Percentiles rank a stretch among this genome's conserved stretches.
Conservation (phyloP, 164 flowering plant genomes). For the Vitis rotundifolia region DNA sequence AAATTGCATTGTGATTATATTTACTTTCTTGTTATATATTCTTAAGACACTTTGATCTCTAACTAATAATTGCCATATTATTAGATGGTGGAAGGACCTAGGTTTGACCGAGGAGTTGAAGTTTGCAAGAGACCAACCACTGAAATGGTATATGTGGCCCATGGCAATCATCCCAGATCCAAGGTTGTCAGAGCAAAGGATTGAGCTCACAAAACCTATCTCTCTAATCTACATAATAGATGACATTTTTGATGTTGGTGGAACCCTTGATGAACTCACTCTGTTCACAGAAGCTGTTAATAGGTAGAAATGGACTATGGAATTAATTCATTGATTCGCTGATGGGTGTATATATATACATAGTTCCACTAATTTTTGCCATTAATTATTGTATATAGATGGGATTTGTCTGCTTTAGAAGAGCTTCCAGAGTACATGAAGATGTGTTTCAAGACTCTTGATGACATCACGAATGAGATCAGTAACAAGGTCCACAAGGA, state of each 20-base stretch:
- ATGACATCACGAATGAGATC: conserved; percentile 31
- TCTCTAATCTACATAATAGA: conserved; percentile 56
- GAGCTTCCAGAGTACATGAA: conserved; percentile 33
- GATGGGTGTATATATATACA: too few species aligned
- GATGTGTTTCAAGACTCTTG: conserved; percentile 28
- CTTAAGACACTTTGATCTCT: background rate
- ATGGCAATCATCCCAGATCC: conserved; percentile 39
- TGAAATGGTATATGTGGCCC: conserved; percentile 57
- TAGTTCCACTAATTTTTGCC: background rate
- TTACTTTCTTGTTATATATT: background rate
- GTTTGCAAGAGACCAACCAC: conserved; percentile 53
- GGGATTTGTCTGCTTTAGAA: conserved; percentile 18
- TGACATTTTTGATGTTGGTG: conserved; percentile 64
- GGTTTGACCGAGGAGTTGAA: conserved; percentile 41
- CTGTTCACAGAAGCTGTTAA: conserved; percentile 55
- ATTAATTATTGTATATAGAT: background rate
- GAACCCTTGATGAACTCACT: conserved; percentile 47
- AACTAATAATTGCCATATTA: background rate
- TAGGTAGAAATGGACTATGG: conserved; percentile 24
- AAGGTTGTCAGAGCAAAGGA: conserved; percentile 34
- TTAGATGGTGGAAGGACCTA: conserved; percentile 64
- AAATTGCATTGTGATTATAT: too few species aligned
- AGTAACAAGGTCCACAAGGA: conserved; percentile 14
- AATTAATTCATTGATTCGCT: too few species aligned
- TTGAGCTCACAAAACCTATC: conserved; percentile 49